Conservation (phyloP, 192 early-diverging fungal species). For the Backusella circina region DNA sequence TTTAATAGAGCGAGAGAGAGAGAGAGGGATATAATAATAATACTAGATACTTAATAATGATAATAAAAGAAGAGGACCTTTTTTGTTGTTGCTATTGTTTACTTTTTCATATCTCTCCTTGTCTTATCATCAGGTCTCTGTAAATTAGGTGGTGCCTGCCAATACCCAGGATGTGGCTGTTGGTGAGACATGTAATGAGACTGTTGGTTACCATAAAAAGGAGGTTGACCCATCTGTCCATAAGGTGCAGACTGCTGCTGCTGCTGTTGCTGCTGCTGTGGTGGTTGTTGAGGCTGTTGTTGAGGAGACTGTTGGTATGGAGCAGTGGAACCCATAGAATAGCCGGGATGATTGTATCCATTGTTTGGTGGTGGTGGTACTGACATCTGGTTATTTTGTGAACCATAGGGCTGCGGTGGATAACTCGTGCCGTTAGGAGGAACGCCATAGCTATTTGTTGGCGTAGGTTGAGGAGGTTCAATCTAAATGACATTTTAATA, state of each 20-base stretch:
- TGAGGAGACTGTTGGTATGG: neutral
- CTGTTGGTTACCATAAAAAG: conserved; percentile 13
- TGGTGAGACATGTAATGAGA: conserved; percentile 15
- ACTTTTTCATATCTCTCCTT: neutral
- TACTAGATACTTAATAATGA: too few species aligned
- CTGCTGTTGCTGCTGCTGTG: neutral
- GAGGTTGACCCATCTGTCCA: conserved; percentile 10
- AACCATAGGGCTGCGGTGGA: neutral
- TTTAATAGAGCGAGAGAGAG: neutral
- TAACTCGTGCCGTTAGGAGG: neutral
- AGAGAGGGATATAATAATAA: neutral
- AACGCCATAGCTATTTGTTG: neutral
- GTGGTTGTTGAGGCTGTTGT: conserved; percentile 1
- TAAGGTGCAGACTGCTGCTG: neutral
- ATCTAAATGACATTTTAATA: neutral
- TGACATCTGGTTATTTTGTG: conserved; percentile 7
- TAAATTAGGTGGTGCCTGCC: neutral
- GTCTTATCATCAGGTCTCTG: conserved; percentile 6
- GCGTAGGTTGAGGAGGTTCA: neutral
- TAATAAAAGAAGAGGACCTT: neutral
- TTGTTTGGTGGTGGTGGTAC: neutral
- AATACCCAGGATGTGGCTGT: conserved; percentile 2
- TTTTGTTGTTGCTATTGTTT: neutral
- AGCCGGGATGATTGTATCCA: neutral
- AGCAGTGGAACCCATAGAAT: neutral